Evolutionary conservation across 1,284 basidiomycete species (phyloP).

Genomic region (Polyporus tsugae): DNA sequence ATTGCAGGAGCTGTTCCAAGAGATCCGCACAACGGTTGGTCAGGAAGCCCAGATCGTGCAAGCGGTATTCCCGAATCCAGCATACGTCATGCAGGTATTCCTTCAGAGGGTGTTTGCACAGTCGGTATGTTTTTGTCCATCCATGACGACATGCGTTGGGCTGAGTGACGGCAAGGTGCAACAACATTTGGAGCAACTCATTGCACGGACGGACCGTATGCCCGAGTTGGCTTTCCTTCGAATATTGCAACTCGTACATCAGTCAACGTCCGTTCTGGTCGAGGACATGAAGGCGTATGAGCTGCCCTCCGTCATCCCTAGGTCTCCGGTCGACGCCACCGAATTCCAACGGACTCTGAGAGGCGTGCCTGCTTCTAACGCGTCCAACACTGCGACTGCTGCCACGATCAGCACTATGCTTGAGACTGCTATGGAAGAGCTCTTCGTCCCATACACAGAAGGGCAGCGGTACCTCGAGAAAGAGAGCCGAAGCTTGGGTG

Average conservation of each 20-base stretch:
- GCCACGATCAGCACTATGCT: conserved; percentile 85
- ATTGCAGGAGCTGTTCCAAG: conserved; percentile 82
- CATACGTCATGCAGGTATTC: conserved; percentile 99
- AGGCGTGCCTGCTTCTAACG: conserved; percentile 50
- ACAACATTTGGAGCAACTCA: conserved; percentile 90
- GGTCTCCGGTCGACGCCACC: conserved; percentile 64
- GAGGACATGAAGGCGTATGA: conserved; percentile 96
- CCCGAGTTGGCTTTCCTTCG: conserved; percentile 94
- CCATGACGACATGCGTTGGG: too few species aligned
- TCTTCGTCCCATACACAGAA: conserved; percentile 95
- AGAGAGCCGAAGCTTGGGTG: conserved; percentile 88
- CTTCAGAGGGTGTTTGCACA: conserved; percentile 98
- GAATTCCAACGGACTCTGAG: conserved; percentile 67
- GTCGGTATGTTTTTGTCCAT: conserved; percentile 66
- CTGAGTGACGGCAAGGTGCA: conserved; percentile 73
- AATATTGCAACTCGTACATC: conserved; percentile 88
- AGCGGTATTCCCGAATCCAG: conserved; percentile 97
- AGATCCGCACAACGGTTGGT: conserved; percentile 91
- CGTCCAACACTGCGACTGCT: conserved; percentile 51
- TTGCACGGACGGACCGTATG: conserved; percentile 75
- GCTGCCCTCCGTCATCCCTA: conserved; percentile 70
- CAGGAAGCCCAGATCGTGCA: conserved; percentile 99
- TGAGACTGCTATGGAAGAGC: conserved; percentile 94
- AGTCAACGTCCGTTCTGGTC: conserved; percentile 81
- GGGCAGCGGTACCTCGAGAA: conserved; percentile 92